A percentile compares a stretch with the other conserved stretches of the same genome.
Conservation (phyloP, 371 early-diverging fungal genomes). For the Furculomyces boomerangus region DNA sequence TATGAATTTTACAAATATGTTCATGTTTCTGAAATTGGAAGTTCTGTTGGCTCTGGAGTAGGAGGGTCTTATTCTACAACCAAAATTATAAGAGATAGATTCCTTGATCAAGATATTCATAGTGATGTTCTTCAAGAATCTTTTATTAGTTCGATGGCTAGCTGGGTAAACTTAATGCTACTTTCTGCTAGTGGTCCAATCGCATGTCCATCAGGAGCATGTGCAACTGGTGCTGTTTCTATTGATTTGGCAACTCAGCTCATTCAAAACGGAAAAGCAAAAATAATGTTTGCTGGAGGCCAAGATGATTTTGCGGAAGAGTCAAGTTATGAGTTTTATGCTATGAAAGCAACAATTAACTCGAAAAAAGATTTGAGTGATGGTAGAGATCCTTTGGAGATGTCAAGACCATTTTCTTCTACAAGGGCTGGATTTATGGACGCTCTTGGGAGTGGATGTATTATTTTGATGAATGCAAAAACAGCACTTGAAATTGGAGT, state of each 20-base stretch:
- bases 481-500: slow-evolving; percentile 87
- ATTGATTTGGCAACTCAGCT: slow-evolving; percentile 86
- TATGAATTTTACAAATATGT: slow-evolving; percentile 95
- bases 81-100: slow-evolving; percentile 57
- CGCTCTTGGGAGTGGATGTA: slow-evolving; percentile 81
- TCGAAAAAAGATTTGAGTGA: slow-evolving; percentile 65
- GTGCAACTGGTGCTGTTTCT: slow-evolving; percentile 84
- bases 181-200: slow-evolving; percentile 91
- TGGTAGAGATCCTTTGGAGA: slow-evolving; percentile 77
- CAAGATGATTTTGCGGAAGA: slow-evolving; percentile 90
- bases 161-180: slow-evolving; percentile 93
- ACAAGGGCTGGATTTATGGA: slow-evolving; percentile 93
- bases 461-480: slow-evolving; percentile 76
- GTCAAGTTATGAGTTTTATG: slow-evolving; percentile 85
- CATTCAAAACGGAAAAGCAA: slow-evolving; percentile 80
- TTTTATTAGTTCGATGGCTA: slow-evolving; percentile 91
- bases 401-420: slow-evolving; percentile 84
- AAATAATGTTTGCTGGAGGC: slow-evolving; percentile 87
- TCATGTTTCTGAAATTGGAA: slow-evolving; percentile 89
- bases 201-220: slow-evolving; percentile 89
- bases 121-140: slow-evolving; percentile 90
- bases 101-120: slow-evolving; percentile 72
- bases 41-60: slow-evolving; percentile 67
- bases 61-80: slow-evolving; percentile 73
- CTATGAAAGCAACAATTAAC: slow-evolving; percentile 91